These are phyloP conservation scores for Gelatoporia subvermispora DNA, from an alignment of 768 basidiomycete species.

Conservation along the genomic window DNA sequence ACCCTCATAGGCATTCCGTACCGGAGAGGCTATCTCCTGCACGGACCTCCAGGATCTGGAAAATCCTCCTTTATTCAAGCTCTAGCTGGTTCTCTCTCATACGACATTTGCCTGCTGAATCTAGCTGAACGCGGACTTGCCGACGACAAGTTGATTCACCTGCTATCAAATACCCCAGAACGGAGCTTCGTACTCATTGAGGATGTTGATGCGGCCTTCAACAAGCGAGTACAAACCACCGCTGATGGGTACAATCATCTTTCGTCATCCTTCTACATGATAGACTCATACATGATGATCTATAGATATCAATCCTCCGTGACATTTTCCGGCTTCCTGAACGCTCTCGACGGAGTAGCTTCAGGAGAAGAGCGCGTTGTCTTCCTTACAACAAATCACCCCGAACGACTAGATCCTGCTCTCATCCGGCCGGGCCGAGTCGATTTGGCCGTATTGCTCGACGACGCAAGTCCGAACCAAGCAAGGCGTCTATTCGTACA, in stretches of 20 bases:
- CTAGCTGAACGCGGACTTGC: constrained; percentile 93
- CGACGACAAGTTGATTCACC: constrained; percentile 93
- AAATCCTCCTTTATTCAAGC: constrained; percentile 99
- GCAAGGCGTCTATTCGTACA: constrained; percentile 71
- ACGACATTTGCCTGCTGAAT: constrained; percentile 95
- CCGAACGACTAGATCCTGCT: constrained; percentile 84
- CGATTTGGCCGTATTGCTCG: constrained; percentile 78
- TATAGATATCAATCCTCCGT: constrained; percentile 87
- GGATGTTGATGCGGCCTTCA: constrained; percentile 96
- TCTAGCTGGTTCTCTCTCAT: constrained; percentile 84
- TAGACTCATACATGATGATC: constrained; percentile 3
- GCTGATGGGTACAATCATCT: constrained; percentile 79
- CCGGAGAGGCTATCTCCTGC: constrained; percentile 88
- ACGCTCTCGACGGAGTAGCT: constrained; percentile 95
- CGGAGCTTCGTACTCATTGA: constrained; percentile 93
- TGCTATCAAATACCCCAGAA: constrained; percentile 90
- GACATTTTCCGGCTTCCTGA: constrained; percentile 96
- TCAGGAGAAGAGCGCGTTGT: constrained; percentile 97
- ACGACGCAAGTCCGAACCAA: constrained; percentile 82
- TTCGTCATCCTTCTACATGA: background rate
- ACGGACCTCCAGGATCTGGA: constrained; percentile 96
- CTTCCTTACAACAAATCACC: constrained; percentile 99
- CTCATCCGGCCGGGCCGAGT: constrained; percentile 95
- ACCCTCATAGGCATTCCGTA: constrained; percentile 81
- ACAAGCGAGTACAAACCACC: constrained; percentile 81